Evolutionary conservation across 768 basidiomycete species (phyloP), one percentile per base, ranked within the genome.

Genomic region (Rubroboletus pulcherrimus): DNA sequence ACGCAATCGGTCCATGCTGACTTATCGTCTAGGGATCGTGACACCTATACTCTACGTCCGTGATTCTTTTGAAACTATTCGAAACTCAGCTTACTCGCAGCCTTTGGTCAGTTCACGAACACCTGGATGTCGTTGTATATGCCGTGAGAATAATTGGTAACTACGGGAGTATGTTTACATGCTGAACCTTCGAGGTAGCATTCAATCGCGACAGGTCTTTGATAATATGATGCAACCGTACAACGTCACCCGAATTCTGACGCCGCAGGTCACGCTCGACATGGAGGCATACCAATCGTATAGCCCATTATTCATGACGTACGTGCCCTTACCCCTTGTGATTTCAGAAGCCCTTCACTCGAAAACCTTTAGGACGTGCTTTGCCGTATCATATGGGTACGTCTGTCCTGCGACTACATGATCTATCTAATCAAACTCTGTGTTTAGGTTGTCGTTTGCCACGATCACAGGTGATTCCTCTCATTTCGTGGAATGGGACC

Each of bases 371-470:
- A 71, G 69, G 31, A 63, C 69, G 3, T 52, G 53, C 15, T 66
- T 71, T 43, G 67, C 69, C 7, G 51, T 69, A 3, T 61, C 71
- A 26, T 70, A 81, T 49, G 62, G 66, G 69, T 63, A 60, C 17
- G 65, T 49, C 4, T 11, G 12, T 46, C 7, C 3, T 44, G 2
- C 8, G 1, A 17, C 17, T 15, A 3, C 0, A 54, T n/a, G 5
- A n/a, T 43, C 14, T 17, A 17, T 15, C 4, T 19, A 26, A 30
- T 30, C 50, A 39, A 74, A 81, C 31, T 81, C 75, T 80, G 3
- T 87, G 5, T 86, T 67, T 19, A 91, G 88, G 19, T 76, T 93
- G 15, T 89, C 86, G 15, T 93, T 93, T 66, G 90, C 90, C 2
- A 81, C 84, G 26, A 86, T 92, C 64, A 89, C 91, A 68, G 85